phyloP scores from a whole-genome alignment of 768 basidiomycete genomes.

The Harrya chromipes region DNA sequence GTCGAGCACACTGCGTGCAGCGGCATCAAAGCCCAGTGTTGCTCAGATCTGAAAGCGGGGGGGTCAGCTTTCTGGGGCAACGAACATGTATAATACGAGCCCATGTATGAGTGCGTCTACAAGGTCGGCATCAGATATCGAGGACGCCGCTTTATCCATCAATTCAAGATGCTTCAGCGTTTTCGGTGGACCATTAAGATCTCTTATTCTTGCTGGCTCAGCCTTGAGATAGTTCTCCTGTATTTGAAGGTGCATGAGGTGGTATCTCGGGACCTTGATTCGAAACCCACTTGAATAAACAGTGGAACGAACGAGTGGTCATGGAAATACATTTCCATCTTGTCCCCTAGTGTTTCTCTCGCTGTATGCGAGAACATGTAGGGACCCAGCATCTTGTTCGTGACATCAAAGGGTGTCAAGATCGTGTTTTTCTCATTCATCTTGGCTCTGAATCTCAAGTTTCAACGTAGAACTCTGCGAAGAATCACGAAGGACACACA shows the following conservation, averaged over 20 bases:
- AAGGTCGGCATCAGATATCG: slow-evolving; percentile 92
- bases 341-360: slow-evolving; percentile 80
- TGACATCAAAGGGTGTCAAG: slow-evolving; percentile 89
- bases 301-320: slow-evolving; percentile 93
- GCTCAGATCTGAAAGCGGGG: slow-evolving; percentile 65
- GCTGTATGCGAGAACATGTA: slow-evolving; percentile 84
- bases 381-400: slow-evolving; percentile 86
- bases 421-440: slow-evolving; percentile 92
- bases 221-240: slow-evolving; percentile 93
- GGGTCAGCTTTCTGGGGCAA: neutral
- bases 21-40: slow-evolving; percentile 96
- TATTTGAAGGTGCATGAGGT: slow-evolving; percentile 26
- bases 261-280: neutral
- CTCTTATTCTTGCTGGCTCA: slow-evolving; percentile 58
- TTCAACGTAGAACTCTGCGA: slow-evolving; percentile 2
- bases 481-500: slow-evolving; percentile 51
- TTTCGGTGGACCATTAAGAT: slow-evolving; percentile 60
- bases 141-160: slow-evolving; percentile 85
- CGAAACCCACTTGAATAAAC: slow-evolving; percentile 76
- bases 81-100: slow-evolving; percentile 37
- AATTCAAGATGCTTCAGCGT: slow-evolving; percentile 71
- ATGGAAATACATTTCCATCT: slow-evolving; percentile 96
- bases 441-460: slow-evolving; percentile 53
- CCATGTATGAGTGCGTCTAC: slow-evolving; percentile 93
- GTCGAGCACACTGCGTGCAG: slow-evolving; percentile 89